Evolutionary conservation across 2,329 filamentous ascomycete species (phyloP).

Genomic region (Cladophialophora psammophila): DNA sequence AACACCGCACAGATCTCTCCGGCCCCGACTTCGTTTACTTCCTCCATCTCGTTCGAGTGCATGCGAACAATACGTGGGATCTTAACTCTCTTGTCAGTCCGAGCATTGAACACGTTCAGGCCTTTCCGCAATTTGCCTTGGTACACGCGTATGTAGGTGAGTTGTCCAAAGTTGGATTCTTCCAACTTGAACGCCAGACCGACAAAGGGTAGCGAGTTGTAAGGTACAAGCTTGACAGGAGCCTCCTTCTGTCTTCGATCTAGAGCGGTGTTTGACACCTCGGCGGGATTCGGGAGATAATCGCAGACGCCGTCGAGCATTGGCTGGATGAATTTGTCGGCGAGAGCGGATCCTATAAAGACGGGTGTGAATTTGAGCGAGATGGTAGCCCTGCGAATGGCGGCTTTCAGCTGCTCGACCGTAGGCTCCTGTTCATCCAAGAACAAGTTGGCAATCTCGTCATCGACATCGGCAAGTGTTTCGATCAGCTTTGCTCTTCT

Average conservation of each 20-base stretch:
- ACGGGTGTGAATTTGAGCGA: slow-evolving; percentile 89
- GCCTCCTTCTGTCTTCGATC: slow-evolving; percentile 81
- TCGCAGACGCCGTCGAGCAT: slow-evolving; percentile 97
- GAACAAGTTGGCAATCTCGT: slow-evolving; percentile 95
- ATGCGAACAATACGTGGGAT: slow-evolving; percentile 97
- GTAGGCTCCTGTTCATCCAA: slow-evolving; percentile 85
- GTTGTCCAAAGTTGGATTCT: slow-evolving; percentile 97
- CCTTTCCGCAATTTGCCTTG: slow-evolving; percentile 91
- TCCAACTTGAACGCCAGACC: slow-evolving; percentile 98
- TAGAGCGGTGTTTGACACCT: slow-evolving; percentile 88
- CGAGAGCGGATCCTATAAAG: slow-evolving; percentile 93
- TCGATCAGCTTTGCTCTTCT: slow-evolving; percentile 88
- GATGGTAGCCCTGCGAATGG: slow-evolving; percentile 91
- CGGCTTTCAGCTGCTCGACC: slow-evolving; percentile 83
- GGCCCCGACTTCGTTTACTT: slow-evolving; percentile 88
- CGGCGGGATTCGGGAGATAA: slow-evolving; percentile 88
- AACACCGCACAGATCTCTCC: slow-evolving; percentile 99
- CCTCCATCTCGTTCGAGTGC: slow-evolving; percentile 99
- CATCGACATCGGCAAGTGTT: slow-evolving; percentile 94
- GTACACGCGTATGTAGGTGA: slow-evolving; percentile 98
- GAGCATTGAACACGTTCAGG: slow-evolving; percentile 88
- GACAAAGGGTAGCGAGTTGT: slow-evolving; percentile 92
- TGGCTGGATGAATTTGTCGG: slow-evolving; percentile 92
- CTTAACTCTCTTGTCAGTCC: slow-evolving; percentile 94
- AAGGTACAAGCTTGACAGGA: slow-evolving; percentile 85